These are phyloP conservation scores for Tilletia setariae DNA, from an alignment of 1,284 basidiomycete species.

Conservation along the genomic window DNA sequence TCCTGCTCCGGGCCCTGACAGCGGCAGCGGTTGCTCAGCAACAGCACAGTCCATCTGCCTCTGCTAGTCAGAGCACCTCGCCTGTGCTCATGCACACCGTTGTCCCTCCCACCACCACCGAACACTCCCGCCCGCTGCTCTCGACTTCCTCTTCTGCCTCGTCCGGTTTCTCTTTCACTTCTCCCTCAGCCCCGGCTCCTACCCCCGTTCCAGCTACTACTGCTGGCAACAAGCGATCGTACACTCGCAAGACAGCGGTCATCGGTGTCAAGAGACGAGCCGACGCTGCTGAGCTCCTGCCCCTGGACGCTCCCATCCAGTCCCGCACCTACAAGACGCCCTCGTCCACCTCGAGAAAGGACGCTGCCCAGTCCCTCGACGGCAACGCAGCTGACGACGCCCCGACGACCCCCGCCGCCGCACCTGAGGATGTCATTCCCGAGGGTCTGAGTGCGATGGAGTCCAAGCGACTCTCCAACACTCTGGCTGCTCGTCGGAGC, in stretches of 20 bases:
- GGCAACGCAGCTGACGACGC: conserved; percentile 27
- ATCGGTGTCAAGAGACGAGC: conserved; percentile 44
- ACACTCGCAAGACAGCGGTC: conserved; percentile 12
- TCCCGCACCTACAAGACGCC: conserved; percentile 46
- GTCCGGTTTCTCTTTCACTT: conserved; percentile 22
- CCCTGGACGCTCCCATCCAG: conserved; percentile 52
- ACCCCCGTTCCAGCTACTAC: background rate
- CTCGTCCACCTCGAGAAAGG: conserved; percentile 47
- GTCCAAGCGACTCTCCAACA: conserved; percentile 53
- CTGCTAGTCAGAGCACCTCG: background rate
- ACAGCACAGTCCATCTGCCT: background rate
- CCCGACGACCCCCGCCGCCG: conserved; percentile 18
- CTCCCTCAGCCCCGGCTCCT: conserved; percentile 8
- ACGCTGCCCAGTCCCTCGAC: background rate
- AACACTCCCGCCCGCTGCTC: conserved; percentile 13
- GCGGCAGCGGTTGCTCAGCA: background rate
- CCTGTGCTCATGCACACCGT: background rate
- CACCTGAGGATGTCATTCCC: conserved; percentile 21
- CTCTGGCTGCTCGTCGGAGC: conserved; percentile 49
- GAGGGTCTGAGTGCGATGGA: conserved; percentile 42
- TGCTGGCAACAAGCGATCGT: conserved; percentile 13
- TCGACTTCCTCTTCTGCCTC: conserved; percentile 24
- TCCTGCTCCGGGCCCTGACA: background rate
- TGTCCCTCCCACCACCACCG: background rate
- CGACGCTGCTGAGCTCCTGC: conserved; percentile 44